Conservation (phyloP, 257 asterid genomes). For the Solanum verrucosum region DNA sequence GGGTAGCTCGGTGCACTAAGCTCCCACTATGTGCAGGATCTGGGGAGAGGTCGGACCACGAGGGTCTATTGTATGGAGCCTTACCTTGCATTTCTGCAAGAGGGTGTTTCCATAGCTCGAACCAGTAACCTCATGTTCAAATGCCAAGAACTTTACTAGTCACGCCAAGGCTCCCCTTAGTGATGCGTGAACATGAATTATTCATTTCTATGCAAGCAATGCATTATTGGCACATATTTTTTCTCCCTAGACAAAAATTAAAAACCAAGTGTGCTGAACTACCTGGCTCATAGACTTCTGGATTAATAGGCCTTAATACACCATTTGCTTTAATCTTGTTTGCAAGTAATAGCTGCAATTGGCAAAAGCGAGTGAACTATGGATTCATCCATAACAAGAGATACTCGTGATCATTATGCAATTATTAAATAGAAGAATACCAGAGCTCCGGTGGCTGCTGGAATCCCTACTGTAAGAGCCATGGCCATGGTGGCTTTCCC, state of each 20-base stretch:
- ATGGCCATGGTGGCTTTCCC: slow-evolving; percentile 60
- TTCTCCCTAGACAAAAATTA: not conserved
- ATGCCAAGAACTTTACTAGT: not conserved
- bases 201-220: not conserved
- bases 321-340: slow-evolving; percentile 52
- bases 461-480: slow-evolving; percentile 94
- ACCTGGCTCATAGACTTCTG: slow-evolving; percentile 86
- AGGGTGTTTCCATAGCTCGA: not conserved
- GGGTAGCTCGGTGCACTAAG: not conserved
- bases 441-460: slow-evolving; percentile 93
- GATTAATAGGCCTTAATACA: slow-evolving; percentile 63
- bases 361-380: not conserved
- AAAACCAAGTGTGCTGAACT: not conserved
- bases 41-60: not conserved
- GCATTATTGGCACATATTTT: not conserved
- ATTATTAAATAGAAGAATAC: slow-evolving; percentile 19
- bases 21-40: not conserved
- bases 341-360: slow-evolving; percentile 57
- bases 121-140: not conserved
- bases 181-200: not conserved
- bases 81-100: not conserved
- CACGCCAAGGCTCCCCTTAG: not conserved
- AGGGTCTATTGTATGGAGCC: not conserved
- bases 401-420: not conserved
- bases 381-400: not conserved